Base-by-base conservation (phyloP, 2,329 filamentous ascomycete species). In the Phaeoacremonium minimum region DNA sequence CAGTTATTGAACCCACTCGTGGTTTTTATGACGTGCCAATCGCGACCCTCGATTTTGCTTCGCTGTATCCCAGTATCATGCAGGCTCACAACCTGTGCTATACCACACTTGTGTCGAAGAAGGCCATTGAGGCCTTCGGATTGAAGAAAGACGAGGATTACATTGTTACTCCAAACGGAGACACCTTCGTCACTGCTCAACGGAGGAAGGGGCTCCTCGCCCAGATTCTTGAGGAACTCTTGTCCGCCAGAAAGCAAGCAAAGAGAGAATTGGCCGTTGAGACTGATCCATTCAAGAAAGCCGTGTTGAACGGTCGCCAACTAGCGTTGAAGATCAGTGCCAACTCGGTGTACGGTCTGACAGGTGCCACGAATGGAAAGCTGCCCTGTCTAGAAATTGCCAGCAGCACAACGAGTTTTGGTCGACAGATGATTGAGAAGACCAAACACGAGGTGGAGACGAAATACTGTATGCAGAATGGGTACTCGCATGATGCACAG, bases 41-140 rank as follows among this genome's bases (percentile, higher is more conserved):
- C 45, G 93, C 93, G 2, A 98, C 93, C 0, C 82, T 98, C 30
- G 93, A 98, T 87, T 98, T 98, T 50, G 93, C 93, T 6, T 97
- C 93, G 19, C 82, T 98, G 45, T 98, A 98, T 52, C 93, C 93
- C 15, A 96, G 90, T 68, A 98, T 98, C 55, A 98, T 98, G 60
- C 91, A 97, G 64, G 93, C 93, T 1, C 93, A 98, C 65, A 98
- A 98, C 49, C 77, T 98, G 15, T 98, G 93, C 62, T 98, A 98
- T 58, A 98, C 93, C 0, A 98, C 93, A 0, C 69, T 97, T 19
- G 66, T 97, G 29, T 90, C 86, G 57, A 88, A 87, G 59, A 77
- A 68, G 18, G 81, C 77, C 1, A 75, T 95, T 5, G 86, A 94
- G 41, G 85, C 83, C 42, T 76, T 93, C 28, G 70, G 74, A 2